Conservation (phyloP, 1,284 basidiomycete genomes). For the Pascua sp. region DNA sequence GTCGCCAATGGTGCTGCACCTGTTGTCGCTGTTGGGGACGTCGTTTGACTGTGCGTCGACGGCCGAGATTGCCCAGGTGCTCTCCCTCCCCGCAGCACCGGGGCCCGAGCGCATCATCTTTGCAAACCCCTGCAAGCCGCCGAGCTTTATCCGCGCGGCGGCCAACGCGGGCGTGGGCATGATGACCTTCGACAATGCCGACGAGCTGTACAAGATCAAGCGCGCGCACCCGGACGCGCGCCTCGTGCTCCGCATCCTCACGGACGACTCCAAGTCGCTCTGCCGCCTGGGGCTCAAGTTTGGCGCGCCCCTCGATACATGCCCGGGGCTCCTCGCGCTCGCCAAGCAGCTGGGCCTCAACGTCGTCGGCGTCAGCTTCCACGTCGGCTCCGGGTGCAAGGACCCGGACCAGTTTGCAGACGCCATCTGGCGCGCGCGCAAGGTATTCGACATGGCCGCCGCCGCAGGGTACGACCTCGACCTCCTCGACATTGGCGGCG, state of each 20-base stretch:
- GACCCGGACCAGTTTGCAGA: slow-evolving; percentile 87
- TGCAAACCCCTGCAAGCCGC: slow-evolving; percentile 98
- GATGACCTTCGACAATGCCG: slow-evolving; percentile 98
- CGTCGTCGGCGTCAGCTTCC: slow-evolving; percentile 95
- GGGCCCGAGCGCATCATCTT: slow-evolving; percentile 74
- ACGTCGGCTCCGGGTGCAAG: slow-evolving; percentile 95
- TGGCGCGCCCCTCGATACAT: slow-evolving; percentile 81
- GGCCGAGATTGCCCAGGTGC: slow-evolving; percentile 81
- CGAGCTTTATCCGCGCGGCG: slow-evolving; percentile 85
- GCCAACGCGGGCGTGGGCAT: slow-evolving; percentile 72
- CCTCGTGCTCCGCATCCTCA: slow-evolving; percentile 89
- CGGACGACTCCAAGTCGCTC: slow-evolving; percentile 92
- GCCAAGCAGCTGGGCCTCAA: slow-evolving; percentile 77
- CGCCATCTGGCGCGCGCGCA: slow-evolving; percentile 76
- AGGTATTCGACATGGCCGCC: slow-evolving; percentile 82
- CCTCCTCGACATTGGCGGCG: slow-evolving; percentile 90
- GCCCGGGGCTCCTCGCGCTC: slow-evolving; percentile 73
- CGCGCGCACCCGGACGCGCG: slow-evolving; percentile 76
- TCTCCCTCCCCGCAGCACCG: slow-evolving; percentile 62
- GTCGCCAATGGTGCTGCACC: slow-evolving; percentile 85
- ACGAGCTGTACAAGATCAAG: slow-evolving; percentile 95
- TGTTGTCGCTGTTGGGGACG: slow-evolving; percentile 82
- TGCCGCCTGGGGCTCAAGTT: slow-evolving; percentile 96
- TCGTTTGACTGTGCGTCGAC: slow-evolving; percentile 99
- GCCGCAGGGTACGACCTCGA: slow-evolving; percentile 77